Percentiles rank a stretch among this genome's conserved stretches.
These are phyloP conservation scores for Rhizomucor pusillus DNA, from an alignment of 371 early-diverging fungal genomes.

Conservation along the genomic window DNA sequence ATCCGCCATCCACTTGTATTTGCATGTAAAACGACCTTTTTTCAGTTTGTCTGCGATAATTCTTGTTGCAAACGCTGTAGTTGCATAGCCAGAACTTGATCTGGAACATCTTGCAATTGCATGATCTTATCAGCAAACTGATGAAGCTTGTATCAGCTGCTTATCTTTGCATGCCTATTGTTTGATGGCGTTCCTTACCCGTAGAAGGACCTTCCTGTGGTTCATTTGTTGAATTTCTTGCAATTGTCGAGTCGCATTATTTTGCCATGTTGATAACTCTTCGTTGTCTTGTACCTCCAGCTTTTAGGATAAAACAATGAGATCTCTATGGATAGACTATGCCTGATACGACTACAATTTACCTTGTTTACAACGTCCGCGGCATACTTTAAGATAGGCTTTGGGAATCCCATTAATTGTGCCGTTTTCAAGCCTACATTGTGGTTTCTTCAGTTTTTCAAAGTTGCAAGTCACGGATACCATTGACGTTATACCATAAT, in stretches of 20 bases:
- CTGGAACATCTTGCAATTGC: conserved; percentile 16
- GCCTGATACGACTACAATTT: too few relatives aligned
- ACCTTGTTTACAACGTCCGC: conserved; percentile 30
- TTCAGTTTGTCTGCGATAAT: not conserved
- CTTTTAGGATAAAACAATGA: too few relatives aligned
- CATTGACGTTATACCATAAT: conserved; percentile 35
- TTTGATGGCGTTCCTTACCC: too few relatives aligned
- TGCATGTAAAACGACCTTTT: not conserved
- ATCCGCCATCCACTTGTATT: too few relatives aligned
- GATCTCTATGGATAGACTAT: too few relatives aligned
- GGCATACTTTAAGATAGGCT: conserved; percentile 34
- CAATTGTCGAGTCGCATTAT: too few relatives aligned
- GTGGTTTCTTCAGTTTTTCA: not conserved
- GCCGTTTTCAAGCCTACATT: conserved; percentile 48
- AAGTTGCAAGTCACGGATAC: not conserved
- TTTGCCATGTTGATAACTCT: too few relatives aligned
- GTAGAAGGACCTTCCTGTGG: too few relatives aligned
- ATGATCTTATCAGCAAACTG: conserved; percentile 41
- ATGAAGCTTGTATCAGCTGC: too few relatives aligned
- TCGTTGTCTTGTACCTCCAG: too few relatives aligned
- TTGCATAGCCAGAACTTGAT: conserved; percentile 15
- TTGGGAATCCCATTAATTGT: conserved; percentile 39
- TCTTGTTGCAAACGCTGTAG: not conserved
- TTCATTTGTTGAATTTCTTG: too few relatives aligned
- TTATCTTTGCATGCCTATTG: not conserved